Evolutionary conservation across 768 basidiomycete genomes (phyloP).

Genomic region (Dendrothele bispora): DNA sequence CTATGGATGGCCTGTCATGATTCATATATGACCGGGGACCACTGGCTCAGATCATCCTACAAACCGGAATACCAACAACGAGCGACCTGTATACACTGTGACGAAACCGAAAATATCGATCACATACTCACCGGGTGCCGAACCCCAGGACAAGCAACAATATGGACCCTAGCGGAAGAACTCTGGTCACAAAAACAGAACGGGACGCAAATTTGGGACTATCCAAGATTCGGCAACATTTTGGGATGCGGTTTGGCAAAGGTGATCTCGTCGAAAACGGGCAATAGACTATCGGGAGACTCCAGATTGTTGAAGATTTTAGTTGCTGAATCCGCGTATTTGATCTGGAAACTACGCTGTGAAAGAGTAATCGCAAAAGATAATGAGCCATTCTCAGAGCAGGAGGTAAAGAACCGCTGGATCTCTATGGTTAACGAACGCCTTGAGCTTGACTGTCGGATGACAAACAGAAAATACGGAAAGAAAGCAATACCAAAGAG

Average conservation of each 20-base stretch:
- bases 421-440: slow-evolving; percentile 9
- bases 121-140: slow-evolving; percentile 29
- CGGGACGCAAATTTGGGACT: slow-evolving; percentile 8
- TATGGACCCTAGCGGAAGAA: slow-evolving; percentile 21
- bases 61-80: neutral
- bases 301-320: slow-evolving; percentile 21
- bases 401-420: slow-evolving; percentile 16
- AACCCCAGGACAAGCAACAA: slow-evolving; percentile 15
- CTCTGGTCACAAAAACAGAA: slow-evolving; percentile 20
- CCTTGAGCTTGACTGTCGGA: slow-evolving; percentile 16
- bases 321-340: slow-evolving; percentile 25
- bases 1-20: slow-evolving; percentile 4
- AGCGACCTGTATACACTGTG: slow-evolving; percentile 9
- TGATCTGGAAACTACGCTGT: slow-evolving; percentile 28
- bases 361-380: slow-evolving; percentile 19
- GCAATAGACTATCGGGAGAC: neutral
- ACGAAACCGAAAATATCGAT: slow-evolving; percentile 21
- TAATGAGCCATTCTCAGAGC: neutral
- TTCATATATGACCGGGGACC: neutral
- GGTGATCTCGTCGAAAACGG: neutral
- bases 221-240: slow-evolving; percentile 15
- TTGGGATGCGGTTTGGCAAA: slow-evolving; percentile 22
- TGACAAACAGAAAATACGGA: slow-evolving; percentile 10
- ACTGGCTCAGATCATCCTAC: neutral
- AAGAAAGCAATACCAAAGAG: slow-evolving; percentile 6